Conservation (phyloP, 768 basidiomycete genomes). For the Naganishia vishniacii region DNA sequence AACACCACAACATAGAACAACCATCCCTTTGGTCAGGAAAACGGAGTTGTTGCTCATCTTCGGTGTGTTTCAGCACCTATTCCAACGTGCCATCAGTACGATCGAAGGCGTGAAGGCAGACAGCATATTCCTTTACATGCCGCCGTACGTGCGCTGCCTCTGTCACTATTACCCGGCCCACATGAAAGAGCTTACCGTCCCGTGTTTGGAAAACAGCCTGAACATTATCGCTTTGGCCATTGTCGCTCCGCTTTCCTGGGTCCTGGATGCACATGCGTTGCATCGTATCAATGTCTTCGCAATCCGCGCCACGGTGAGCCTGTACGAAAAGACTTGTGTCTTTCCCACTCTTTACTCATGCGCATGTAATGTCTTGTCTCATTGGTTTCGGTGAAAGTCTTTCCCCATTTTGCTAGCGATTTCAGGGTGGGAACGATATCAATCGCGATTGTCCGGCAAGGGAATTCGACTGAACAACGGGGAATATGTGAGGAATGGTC, state of each 20-base stretch:
- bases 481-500: background rate
- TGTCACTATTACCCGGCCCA: slow-evolving; percentile 42
- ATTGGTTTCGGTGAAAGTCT: too few relatives aligned
- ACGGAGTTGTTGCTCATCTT: too few relatives aligned
- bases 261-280: slow-evolving; percentile 68
- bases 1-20: background rate
- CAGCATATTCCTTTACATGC: slow-evolving; percentile 84
- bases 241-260: slow-evolving; percentile 70
- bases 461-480: background rate
- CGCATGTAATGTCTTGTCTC: background rate
- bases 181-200: slow-evolving; percentile 55
- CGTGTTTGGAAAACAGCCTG: slow-evolving; percentile 22
- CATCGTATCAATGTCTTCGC: slow-evolving; percentile 79
- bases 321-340: too few relatives aligned
- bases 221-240: slow-evolving; percentile 61
- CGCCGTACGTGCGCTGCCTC: slow-evolving; percentile 52
- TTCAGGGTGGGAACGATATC: slow-evolving; percentile 13
- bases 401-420: slow-evolving; percentile 1
- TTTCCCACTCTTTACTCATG: too few relatives aligned
- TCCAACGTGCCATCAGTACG: slow-evolving; percentile 77
- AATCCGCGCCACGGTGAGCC: slow-evolving; percentile 61
- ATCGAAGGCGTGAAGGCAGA: slow-evolving; percentile 88
- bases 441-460: slow-evolving; percentile 7
- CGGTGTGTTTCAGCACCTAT: slow-evolving; percentile 71
- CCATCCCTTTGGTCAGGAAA: background rate